Conservation (phyloP, 148 eudicot species). For the Bassia scoparia region DNA sequence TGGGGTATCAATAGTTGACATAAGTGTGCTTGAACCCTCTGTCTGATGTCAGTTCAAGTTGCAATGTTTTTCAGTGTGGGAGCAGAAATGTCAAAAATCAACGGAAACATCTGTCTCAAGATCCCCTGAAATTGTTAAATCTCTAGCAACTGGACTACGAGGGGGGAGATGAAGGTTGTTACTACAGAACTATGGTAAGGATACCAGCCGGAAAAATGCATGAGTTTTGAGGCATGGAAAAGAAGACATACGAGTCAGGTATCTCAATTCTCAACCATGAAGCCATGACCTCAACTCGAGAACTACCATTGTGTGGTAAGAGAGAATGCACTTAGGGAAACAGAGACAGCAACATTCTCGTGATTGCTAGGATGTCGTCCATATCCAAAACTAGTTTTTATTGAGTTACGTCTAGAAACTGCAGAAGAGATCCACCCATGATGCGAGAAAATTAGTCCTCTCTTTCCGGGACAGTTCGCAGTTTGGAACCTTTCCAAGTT, state of each 20-base stretch:
- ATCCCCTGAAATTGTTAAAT: background rate
- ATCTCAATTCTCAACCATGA: background rate
- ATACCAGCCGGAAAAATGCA: background rate
- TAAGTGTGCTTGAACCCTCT: background rate
- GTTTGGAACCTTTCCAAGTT: background rate
- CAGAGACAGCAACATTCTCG: no score
- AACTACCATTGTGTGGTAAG: background rate
- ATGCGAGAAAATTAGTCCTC: background rate
- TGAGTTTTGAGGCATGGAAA: conserved; percentile 6
- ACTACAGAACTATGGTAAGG: background rate
- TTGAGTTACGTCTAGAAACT: background rate
- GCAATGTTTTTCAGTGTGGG: background rate
- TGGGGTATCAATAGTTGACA: background rate
- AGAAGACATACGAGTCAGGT: background rate
- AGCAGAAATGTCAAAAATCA: background rate
- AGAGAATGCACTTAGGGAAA: background rate
- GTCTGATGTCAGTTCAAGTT: background rate
- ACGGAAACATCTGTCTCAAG: background rate
- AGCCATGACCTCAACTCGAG: background rate
- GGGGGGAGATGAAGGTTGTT: background rate
- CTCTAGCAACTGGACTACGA: background rate
- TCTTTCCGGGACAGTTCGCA: background rate
- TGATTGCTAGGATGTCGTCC: background rate
- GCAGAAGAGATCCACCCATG: background rate
- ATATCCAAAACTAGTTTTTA: background rate